Evolutionary conservation across 192 early-diverging fungal species (phyloP).

Genomic region (Podila verticillata): DNA sequence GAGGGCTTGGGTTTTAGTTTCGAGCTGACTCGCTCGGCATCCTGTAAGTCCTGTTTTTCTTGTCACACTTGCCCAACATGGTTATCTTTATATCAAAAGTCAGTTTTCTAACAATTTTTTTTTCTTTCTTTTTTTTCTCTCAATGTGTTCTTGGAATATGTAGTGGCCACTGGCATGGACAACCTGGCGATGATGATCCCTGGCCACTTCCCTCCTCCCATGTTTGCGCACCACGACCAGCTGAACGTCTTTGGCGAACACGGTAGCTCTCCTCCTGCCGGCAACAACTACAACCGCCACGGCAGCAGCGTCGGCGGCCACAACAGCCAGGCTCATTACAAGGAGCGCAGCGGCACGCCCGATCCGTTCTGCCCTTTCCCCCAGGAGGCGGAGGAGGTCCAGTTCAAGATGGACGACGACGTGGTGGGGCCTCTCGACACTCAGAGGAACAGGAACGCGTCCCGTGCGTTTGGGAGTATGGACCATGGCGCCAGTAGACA

Average conservation of each 20-base stretch:
- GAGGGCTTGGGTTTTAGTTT: constrained; percentile 10
- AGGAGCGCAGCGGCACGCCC: constrained; percentile 15
- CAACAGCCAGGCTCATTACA: constrained; percentile 6
- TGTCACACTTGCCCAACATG: neutral
- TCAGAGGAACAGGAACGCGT: neutral
- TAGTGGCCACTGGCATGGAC: neutral
- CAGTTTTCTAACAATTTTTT: neutral
- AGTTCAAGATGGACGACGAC: constrained; percentile 46
- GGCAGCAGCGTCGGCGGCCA: neutral
- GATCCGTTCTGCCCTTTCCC: constrained; percentile 50
- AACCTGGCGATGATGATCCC: neutral
- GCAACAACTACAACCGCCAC: neutral
- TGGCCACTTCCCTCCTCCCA: neutral
- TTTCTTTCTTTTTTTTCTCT: neutral
- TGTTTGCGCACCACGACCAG: neutral
- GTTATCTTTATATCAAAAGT: constrained; percentile 16
- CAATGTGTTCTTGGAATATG: too few relatives aligned
- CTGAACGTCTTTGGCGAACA: neutral
- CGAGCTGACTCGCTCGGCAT: neutral
- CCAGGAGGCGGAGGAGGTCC: constrained; percentile 18
- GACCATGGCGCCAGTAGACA: neutral
- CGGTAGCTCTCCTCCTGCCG: neutral
- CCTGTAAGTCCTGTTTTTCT: neutral
- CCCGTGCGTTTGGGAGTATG: too few relatives aligned
- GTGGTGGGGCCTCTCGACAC: neutral